Percentiles rank a stretch among this genome's conserved stretches.
Evolutionary conservation across 2,329 filamentous ascomycete genomes (phyloP).

Genomic region (Lanzia echinophila): DNA sequence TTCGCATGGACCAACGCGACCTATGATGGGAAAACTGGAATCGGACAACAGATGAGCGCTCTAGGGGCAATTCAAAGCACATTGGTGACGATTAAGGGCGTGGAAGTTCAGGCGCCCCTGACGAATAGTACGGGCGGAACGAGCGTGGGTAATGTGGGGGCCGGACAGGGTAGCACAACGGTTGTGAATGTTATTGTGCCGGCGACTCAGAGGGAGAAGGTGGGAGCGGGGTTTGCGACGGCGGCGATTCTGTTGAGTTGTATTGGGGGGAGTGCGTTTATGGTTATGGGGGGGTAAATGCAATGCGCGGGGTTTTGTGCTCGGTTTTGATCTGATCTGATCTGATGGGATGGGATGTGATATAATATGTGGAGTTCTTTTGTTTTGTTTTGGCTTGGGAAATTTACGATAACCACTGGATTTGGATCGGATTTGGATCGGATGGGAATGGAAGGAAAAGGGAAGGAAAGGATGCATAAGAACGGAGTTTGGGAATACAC

Average conservation of each 20-base stretch:
- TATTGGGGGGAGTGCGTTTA: conserved; percentile 16
- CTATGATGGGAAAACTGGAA: conserved; percentile 52
- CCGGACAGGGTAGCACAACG: background rate
- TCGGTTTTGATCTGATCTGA: too few relatives aligned
- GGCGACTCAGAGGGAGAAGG: conserved; percentile 34
- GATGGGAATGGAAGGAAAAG: too few relatives aligned
- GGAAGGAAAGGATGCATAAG: too few relatives aligned
- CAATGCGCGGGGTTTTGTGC: background rate
- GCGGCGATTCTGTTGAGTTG: conserved; percentile 25
- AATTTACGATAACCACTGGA: too few relatives aligned
- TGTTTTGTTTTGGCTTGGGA: too few relatives aligned
- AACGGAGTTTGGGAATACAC: too few relatives aligned
- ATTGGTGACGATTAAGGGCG: conserved; percentile 28
- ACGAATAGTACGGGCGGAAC: conserved; percentile 34
- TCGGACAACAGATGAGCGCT: conserved; percentile 66
- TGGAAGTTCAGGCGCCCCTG: conserved; percentile 31
- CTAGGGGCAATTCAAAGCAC: conserved; percentile 51
- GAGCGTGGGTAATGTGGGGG: conserved; percentile 23
- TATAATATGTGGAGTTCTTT: too few relatives aligned
- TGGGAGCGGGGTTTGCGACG: conserved; percentile 38
- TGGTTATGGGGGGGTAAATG: conserved; percentile 11
- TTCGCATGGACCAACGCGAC: conserved; percentile 48
- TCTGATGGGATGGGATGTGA: too few relatives aligned
- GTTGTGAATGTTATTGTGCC: background rate
- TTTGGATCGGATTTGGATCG: too few relatives aligned